Evolutionary conservation across 1,139 yeast genomes (phyloP), one percentile per base, ranked within the genome.

Genomic region (Saccharomyces hybrid): DNA sequence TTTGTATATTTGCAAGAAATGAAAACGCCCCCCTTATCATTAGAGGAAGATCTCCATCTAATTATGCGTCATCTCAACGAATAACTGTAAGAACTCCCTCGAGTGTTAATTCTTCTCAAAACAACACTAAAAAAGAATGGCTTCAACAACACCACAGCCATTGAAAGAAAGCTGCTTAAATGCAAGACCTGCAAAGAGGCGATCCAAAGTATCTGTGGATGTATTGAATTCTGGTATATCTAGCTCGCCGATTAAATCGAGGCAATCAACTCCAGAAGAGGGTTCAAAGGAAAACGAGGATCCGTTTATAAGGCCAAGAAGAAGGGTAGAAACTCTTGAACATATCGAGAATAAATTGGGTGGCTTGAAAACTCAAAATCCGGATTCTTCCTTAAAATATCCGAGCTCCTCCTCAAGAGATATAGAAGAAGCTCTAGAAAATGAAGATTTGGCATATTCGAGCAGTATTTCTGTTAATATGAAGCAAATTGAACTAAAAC

Each of bases 41-140:
- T 34, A 73, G 88, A 59, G 89, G 89, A 1, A 73, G 88, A 62
- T 82, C 87, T 6, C 88, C 88, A 4, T 80, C 87, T 1, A 83
- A 80, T 63, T 84, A 83, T 60, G 62, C 67, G 2, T 54, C 60
- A 28, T 57, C 63, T 7, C 60, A 60, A 51, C 49, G 59, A 41
- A 31, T 55, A 9, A 52, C 52, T 1, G 48, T 54, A 5, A 54
- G 55, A 46, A 49, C 48, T 14, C 47, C 32, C 9, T 47, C 54
- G 14, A 48, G 16, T 16, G 26, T 42, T 5, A 26, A 14, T 16
- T 53, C 58, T 1, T 52, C 55, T 19, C 24, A 48, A 8, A 49
- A 47, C 27, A 21, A 38, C 28, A 21, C 51, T 7, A 44, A 47
- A 32, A 44, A 34, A 51, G 38, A 41, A 47, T 42, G 27, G 21